phyloP scores from a whole-genome alignment of 1,284 basidiomycete genomes.

The Ustilago sp. region DNA sequence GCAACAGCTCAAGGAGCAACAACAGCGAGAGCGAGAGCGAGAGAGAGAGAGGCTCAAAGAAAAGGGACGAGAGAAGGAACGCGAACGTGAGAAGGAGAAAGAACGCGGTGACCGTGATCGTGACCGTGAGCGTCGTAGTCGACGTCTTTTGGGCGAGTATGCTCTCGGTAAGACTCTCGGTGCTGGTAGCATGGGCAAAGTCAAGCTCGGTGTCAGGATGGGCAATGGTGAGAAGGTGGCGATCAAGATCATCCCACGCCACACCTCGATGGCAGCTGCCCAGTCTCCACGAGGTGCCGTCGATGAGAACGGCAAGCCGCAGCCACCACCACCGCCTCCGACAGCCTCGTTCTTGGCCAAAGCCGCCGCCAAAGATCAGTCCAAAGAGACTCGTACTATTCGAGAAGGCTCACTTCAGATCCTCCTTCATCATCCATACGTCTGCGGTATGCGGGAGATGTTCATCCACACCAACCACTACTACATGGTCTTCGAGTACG shows the following conservation, averaged over 20 bases:
- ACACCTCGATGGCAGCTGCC: constrained; percentile 74
- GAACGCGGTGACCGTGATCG: constrained; percentile 49
- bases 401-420: constrained; percentile 93
- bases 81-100: constrained; percentile 43
- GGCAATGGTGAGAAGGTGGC: constrained; percentile 94
- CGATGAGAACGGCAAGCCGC: constrained; percentile 71
- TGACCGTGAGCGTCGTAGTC: constrained; percentile 54
- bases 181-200: constrained; percentile 98
- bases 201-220: constrained; percentile 93
- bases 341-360: constrained; percentile 61
- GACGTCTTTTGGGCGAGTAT: constrained; percentile 82
- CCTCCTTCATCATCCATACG: constrained; percentile 96
- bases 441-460: constrained; percentile 99
- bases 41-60: constrained; percentile 5
- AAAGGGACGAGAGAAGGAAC: constrained; percentile 19
- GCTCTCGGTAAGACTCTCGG: constrained; percentile 96
- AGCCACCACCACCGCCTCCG: constrained; percentile 40
- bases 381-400: constrained; percentile 94
- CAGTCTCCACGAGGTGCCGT: constrained; percentile 62
- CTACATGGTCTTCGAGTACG: constrained; percentile 99
- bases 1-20: constrained; percentile 30
- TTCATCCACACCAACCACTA: constrained; percentile 77
- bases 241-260: constrained; percentile 95
- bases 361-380: constrained; percentile 80
- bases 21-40: constrained; percentile 31